Evolutionary conservation across 495 filamentous ascomycete genomes (phyloP).

Genomic region (Trichoderma gamsii): DNA sequence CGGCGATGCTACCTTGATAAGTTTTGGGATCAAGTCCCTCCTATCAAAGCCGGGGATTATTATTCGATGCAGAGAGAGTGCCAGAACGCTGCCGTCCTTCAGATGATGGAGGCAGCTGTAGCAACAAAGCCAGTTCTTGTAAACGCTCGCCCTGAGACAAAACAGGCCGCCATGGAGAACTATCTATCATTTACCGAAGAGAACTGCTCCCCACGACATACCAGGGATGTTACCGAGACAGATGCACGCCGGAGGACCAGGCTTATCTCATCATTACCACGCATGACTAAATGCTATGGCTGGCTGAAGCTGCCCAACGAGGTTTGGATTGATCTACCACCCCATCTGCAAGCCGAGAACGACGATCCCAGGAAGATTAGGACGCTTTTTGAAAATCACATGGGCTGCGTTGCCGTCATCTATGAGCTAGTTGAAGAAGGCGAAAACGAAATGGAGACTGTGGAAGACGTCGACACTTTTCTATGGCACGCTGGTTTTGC

Average conservation of each 20-base stretch:
- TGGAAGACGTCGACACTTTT: constrained; percentile 3
- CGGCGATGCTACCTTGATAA: not conserved
- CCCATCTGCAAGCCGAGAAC: not conserved
- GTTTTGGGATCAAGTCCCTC: not conserved
- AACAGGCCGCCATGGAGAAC: not conserved
- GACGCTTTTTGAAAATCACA: not conserved
- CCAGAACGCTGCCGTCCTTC: constrained; percentile 9
- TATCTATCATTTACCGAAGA: not conserved
- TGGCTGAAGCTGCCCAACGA: constrained; percentile 1
- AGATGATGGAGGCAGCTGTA: constrained; percentile 14
- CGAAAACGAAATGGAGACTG: not conserved
- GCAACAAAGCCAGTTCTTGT: not conserved
- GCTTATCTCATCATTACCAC: constrained; percentile 1
- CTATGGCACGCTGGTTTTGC: constrained; percentile 14
- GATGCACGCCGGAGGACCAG: not conserved
- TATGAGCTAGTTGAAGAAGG: constrained; percentile 9
- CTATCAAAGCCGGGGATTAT: not conserved
- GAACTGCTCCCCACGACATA: not conserved
- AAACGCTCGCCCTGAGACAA: not conserved
- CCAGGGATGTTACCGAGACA: not conserved
- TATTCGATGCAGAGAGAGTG: constrained; percentile 14
- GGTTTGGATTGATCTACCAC: not conserved
- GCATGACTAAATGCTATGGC: constrained; percentile 13
- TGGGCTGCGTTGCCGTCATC: not conserved
- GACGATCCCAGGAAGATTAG: not conserved